phyloP scores from a whole-genome alignment of 2,329 filamentous ascomycete species.

The Aureobasidium mangrovei region DNA sequence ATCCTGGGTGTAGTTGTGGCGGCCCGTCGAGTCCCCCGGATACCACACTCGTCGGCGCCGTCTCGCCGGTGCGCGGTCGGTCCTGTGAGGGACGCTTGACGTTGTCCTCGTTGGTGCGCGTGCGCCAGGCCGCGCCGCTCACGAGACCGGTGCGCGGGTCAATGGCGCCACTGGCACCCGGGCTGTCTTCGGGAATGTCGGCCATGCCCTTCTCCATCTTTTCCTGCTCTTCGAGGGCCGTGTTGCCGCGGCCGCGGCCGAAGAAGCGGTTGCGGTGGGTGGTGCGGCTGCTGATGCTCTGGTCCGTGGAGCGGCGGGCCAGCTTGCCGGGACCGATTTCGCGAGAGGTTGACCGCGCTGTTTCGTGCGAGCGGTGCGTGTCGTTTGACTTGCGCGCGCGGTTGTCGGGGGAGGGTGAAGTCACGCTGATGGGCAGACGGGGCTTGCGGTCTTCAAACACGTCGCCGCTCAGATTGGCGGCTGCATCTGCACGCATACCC shows the following conservation, averaged over 20 bases:
- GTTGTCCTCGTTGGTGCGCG: constrained; percentile 24
- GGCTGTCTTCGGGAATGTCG: constrained; percentile 27
- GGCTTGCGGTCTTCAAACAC: constrained; percentile 49
- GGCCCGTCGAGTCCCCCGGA: not conserved
- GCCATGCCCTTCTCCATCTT: constrained; percentile 30
- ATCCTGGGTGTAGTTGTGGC: constrained; percentile 1
- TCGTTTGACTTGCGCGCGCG: constrained; percentile 20
- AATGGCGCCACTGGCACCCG: constrained; percentile 16
- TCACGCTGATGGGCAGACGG: constrained; percentile 33
- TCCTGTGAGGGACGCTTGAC: constrained; percentile 7
- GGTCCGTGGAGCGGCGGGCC: constrained; percentile 23
- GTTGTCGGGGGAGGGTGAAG: constrained; percentile 26
- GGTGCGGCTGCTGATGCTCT: constrained; percentile 25
- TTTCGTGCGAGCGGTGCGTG: constrained; percentile 18
- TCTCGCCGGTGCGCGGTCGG: not conserved
- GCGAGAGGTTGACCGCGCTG: constrained; percentile 21
- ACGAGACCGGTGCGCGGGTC: constrained; percentile 27
- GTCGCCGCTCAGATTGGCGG: constrained; percentile 53
- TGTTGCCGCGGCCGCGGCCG: constrained; percentile 30
- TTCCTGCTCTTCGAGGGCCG: constrained; percentile 20
- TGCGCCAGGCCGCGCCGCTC: constrained; percentile 24
- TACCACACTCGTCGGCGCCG: not conserved
- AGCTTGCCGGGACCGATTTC: constrained; percentile 22
- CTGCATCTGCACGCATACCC: constrained; percentile 52
- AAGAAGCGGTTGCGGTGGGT: constrained; percentile 56